These are phyloP conservation scores for Caryocar brasiliense DNA, from an alignment of 441 rosid species.

Conservation along the genomic window DNA sequence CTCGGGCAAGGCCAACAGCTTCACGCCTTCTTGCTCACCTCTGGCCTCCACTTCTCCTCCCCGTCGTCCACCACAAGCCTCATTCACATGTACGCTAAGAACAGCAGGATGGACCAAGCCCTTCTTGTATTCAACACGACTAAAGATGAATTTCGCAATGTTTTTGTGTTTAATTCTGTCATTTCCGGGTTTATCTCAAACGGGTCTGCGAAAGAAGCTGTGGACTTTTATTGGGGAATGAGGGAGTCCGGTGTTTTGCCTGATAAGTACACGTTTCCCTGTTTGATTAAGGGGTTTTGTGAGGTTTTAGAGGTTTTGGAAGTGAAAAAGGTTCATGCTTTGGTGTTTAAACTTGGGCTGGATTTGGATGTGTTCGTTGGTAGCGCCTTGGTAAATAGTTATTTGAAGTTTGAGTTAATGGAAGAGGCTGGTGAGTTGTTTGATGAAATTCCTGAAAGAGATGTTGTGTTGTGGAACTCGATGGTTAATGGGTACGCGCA, in stretches of 20 bases:
- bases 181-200: conserved; percentile 41
- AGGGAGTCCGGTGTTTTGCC: conserved; percentile 33
- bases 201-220: conserved; percentile 26
- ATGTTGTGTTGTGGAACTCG: conserved; percentile 55
- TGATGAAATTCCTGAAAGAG: conserved; percentile 40
- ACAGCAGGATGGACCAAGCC: conserved; percentile 25
- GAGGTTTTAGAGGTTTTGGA: conserved; percentile 30
- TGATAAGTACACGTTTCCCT: conserved; percentile 52
- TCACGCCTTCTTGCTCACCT: conserved; percentile 38
- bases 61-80: conserved; percentile 47
- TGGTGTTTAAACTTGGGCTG: conserved; percentile 42
- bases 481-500: conserved; percentile 48
- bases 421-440: conserved; percentile 40
- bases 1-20: conserved; percentile 24
- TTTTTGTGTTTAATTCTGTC: conserved; percentile 39
- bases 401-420: conserved; percentile 28
- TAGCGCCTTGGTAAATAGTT: conserved; percentile 38
- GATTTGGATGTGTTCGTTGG: conserved; percentile 41
- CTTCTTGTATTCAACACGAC: conserved; percentile 14
- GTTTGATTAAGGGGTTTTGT: conserved; percentile 42
- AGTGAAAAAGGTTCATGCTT: conserved; percentile 41
- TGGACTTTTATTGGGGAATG: conserved; percentile 35
- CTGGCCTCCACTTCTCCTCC: conserved; percentile 28
- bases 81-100: conserved; percentile 55
- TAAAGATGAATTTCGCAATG: conserved; percentile 20